A percentile compares a stretch with the other conserved stretches of the same genome.
These are phyloP conservation scores for Wickerhamiella sergipiensis DNA, from an alignment of 805 yeast genomes.

Conservation along the genomic window DNA sequence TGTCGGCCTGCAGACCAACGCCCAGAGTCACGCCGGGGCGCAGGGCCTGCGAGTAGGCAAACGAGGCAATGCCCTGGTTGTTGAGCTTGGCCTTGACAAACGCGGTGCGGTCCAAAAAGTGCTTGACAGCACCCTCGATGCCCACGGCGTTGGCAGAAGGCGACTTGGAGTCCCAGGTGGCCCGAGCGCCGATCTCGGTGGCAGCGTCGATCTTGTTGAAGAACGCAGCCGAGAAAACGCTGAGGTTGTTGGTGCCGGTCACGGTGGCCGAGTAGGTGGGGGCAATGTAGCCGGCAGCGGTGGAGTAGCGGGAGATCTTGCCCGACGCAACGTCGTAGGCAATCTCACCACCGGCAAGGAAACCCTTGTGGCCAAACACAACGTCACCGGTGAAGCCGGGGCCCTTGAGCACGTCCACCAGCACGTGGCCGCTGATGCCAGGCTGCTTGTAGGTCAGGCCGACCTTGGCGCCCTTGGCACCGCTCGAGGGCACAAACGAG, in stretches of 20 bases:
- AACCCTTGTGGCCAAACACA: constrained; percentile 89
- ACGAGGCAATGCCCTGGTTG: constrained; percentile 87
- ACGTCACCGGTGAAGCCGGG: constrained; percentile 92
- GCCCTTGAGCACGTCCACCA: constrained; percentile 89
- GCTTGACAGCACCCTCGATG: constrained; percentile 93
- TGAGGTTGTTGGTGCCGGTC: constrained; percentile 71
- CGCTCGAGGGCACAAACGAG: constrained; percentile 69
- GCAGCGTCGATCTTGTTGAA: constrained; percentile 86
- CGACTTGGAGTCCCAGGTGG: constrained; percentile 78
- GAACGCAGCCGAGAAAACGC: constrained; percentile 87
- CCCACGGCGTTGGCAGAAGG: constrained; percentile 66
- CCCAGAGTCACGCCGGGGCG: constrained; percentile 96
- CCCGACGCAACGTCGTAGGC: constrained; percentile 93
- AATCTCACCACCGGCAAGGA: constrained; percentile 93
- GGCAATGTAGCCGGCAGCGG: constrained; percentile 86
- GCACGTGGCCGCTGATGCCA: constrained; percentile 84
- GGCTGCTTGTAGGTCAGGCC: constrained; percentile 88
- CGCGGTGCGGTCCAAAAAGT: constrained; percentile 73
- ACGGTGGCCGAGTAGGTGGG: constrained; percentile 77
- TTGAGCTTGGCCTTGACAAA: constrained; percentile 95
- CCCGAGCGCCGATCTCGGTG: constrained; percentile 97
- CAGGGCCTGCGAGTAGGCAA: constrained; percentile 86
- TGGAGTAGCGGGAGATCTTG: constrained; percentile 83
- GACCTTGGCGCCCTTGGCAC: constrained; percentile 71
- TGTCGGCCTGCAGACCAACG: constrained; percentile 93